A percentile compares a stretch with the other conserved stretches of the same genome.
phyloP scores from a whole-genome alignment of 1,139 yeast genomes.

The Diutina ranongensis region DNA sequence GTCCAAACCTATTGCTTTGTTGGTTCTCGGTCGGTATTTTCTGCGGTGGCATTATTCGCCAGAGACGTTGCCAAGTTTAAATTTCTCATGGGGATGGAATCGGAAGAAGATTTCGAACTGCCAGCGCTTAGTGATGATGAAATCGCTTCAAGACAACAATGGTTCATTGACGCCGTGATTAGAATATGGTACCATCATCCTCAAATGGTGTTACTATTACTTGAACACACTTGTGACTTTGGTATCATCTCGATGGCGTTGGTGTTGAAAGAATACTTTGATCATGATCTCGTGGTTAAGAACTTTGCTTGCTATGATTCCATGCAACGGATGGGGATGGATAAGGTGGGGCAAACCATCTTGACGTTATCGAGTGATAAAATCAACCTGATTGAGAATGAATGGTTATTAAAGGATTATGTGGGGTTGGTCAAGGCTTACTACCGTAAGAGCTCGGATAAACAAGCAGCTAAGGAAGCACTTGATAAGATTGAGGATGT shows the following conservation, averaged over 20 bases:
- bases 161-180: slow-evolving; percentile 54
- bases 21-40: slow-evolving; percentile 84
- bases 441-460: not conserved
- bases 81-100: slow-evolving; percentile 24
- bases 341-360: not conserved
- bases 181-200: slow-evolving; percentile 77
- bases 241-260: slow-evolving; percentile 16
- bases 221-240: slow-evolving; percentile 49
- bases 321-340: not conserved
- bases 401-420: not conserved
- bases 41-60: slow-evolving; percentile 61
- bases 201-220: slow-evolving; percentile 63
- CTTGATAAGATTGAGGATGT: not conserved
- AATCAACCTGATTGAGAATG: not conserved
- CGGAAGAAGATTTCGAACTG: slow-evolving; percentile 18
- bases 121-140: slow-evolving; percentile 17
- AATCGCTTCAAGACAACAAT: slow-evolving; percentile 17
- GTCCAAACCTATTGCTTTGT: slow-evolving; percentile 68
- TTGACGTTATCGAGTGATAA: not conserved
- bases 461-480: not conserved
- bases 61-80: slow-evolving; percentile 43
- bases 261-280: slow-evolving; percentile 2
- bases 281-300: not conserved
- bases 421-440: not conserved
- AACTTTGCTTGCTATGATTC: slow-evolving; percentile 4